Evolutionary conservation across 148 eudicot species (phyloP).

Genomic region (Pouteria glomerata): DNA sequence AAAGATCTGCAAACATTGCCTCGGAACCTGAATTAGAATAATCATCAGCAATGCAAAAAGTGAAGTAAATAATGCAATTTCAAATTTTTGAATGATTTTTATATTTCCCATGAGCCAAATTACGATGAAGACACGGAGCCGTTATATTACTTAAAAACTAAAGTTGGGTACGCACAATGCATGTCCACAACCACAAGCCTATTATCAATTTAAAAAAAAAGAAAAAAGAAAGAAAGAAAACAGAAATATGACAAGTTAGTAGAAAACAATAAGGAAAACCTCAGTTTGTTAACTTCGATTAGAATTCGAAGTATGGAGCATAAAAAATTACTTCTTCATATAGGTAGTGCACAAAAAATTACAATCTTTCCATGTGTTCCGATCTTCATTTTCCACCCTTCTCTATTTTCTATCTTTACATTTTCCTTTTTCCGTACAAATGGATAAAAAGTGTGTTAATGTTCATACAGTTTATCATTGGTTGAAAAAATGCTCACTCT

Average conservation of each 20-base stretch:
- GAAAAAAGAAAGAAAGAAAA: neutral
- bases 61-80: neutral
- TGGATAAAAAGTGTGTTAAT: constrained; percentile 1
- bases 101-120: neutral
- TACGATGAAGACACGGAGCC: neutral
- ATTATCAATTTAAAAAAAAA: neutral
- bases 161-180: neutral
- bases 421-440: neutral
- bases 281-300: no score
- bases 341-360: no score
- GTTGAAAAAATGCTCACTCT: neutral
- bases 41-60: constrained; percentile 5
- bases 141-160: neutral
- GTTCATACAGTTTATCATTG: neutral
- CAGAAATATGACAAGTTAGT: neutral
- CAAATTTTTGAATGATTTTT: neutral
- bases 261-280: neutral
- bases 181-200: neutral
- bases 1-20: constrained; percentile 99
- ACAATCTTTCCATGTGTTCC: neutral
- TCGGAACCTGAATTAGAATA: constrained; percentile 73
- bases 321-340: no score
- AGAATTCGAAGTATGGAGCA: no score
- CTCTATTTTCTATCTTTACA: neutral
- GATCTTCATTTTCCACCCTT: neutral